These are phyloP conservation scores for Sambucus nigra DNA, from an alignment of 129 eudicot genomes.

Conservation along the genomic window DNA sequence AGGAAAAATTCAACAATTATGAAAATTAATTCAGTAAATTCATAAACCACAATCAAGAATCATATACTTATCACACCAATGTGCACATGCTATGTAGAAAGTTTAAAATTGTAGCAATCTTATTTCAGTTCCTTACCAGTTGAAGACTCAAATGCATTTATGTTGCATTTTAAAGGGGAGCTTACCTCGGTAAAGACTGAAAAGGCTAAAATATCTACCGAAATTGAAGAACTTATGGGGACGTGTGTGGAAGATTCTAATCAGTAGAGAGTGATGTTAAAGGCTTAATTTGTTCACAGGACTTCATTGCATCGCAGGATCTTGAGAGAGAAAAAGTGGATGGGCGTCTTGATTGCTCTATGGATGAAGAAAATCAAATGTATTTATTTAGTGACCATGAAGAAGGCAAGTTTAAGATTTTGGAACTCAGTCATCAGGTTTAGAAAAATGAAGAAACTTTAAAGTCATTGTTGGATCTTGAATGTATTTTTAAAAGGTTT, in stretches of 20 bases:
- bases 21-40: no score
- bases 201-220: slow-evolving; percentile 27
- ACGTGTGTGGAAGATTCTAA: slow-evolving; percentile 46
- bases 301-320: slow-evolving; percentile 43
- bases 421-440: slow-evolving; percentile 44
- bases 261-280: slow-evolving; percentile 40
- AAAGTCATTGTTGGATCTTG: slow-evolving; percentile 67
- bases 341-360: slow-evolving; percentile 16
- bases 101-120: no score
- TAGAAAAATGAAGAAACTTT: slow-evolving; percentile 46
- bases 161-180: slow-evolving; percentile 36
- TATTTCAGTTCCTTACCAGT: slow-evolving; percentile 27
- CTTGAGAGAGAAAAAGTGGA: slow-evolving; percentile 25
- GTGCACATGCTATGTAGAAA: no score
- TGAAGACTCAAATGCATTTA: slow-evolving; percentile 45
- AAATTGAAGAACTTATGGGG: slow-evolving; percentile 36
- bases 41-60: no score
- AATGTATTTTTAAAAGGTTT: slow-evolving; percentile 43
- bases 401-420: slow-evolving; percentile 43
- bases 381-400: slow-evolving; percentile 16
- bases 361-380: slow-evolving; percentile 19
- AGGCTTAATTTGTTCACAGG: slow-evolving; percentile 33
- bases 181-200: slow-evolving; percentile 39
- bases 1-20: no score
- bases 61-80: no score